These are phyloP conservation scores for Neurospora sp. DNA, from an alignment of 495 filamentous ascomycete species.

Conservation along the genomic window DNA sequence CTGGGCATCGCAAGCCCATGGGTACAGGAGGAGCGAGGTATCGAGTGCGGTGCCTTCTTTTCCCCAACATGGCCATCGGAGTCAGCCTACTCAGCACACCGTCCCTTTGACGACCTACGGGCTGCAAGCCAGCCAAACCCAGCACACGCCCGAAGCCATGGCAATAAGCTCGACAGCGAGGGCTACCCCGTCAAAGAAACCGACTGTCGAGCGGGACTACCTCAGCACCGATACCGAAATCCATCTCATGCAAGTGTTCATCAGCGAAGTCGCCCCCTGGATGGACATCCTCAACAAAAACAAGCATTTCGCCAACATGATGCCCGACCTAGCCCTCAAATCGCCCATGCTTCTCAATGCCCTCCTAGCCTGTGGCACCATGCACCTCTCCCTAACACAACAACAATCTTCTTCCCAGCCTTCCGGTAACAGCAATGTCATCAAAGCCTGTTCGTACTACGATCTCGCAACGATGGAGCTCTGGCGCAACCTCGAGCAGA, in stretches of 20 bases:
- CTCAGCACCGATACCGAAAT: conserved; percentile 67
- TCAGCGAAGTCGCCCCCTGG: conserved; percentile 85
- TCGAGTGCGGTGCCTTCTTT: conserved; percentile 19
- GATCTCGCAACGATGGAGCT: conserved; percentile 69
- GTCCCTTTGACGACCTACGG: neutral
- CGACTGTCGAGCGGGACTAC: conserved; percentile 35
- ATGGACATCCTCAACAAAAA: conserved; percentile 85
- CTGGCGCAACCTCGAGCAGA: conserved; percentile 63
- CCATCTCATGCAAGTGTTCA: conserved; percentile 79
- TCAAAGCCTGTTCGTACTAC: conserved; percentile 51
- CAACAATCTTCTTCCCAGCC: conserved; percentile 17
- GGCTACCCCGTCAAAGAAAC: neutral
- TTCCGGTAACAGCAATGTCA: neutral
- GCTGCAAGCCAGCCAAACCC: neutral
- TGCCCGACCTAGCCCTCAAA: conserved; percentile 71
- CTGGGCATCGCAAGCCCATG: conserved; percentile 6
- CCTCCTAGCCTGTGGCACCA: conserved; percentile 79
- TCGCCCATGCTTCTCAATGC: conserved; percentile 91
- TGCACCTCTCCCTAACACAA: conserved; percentile 65
- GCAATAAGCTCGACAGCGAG: neutral
- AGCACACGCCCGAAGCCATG: neutral
- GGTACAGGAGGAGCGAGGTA: conserved; percentile 20
- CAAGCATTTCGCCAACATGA: conserved; percentile 79
- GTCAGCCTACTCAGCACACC: neutral
- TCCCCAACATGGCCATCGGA: neutral